These are phyloP conservation scores for Candida sp. DNA, from an alignment of 1,139 yeast genomes.

Conservation along the genomic window DNA sequence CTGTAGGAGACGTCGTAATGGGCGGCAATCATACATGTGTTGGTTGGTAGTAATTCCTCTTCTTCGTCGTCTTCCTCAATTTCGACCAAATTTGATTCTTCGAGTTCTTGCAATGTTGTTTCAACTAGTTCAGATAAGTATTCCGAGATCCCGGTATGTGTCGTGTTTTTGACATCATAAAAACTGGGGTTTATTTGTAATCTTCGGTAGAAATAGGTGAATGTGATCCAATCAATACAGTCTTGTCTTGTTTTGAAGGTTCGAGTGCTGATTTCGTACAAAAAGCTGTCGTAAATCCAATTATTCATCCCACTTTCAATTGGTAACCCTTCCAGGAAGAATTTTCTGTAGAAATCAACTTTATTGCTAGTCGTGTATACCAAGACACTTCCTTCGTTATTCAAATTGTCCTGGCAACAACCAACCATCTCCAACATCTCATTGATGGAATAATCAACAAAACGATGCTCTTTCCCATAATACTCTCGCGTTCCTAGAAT, in stretches of 20 bases:
- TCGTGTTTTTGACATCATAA: slow-evolving; percentile 68
- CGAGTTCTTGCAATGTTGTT: slow-evolving; percentile 61
- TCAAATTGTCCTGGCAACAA: slow-evolving; percentile 31
- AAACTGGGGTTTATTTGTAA: slow-evolving; percentile 82
- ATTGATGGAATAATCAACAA: slow-evolving; percentile 63
- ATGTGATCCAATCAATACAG: slow-evolving; percentile 88
- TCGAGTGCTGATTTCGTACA: slow-evolving; percentile 67
- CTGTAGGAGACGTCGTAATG: slow-evolving; percentile 62
- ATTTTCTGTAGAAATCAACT: slow-evolving; percentile 65
- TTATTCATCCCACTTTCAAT: slow-evolving; percentile 72
- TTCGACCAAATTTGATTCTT: slow-evolving; percentile 61
- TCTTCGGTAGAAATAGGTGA: slow-evolving; percentile 78
- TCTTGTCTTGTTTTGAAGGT: slow-evolving; percentile 74
- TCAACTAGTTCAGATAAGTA: slow-evolving; percentile 84
- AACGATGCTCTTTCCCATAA: slow-evolving; percentile 73
- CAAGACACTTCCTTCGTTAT: slow-evolving; percentile 33
- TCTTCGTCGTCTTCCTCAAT: slow-evolving; percentile 41
- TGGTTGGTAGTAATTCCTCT: slow-evolving; percentile 53
- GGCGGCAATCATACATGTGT: slow-evolving; percentile 73
- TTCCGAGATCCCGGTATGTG: slow-evolving; percentile 71
- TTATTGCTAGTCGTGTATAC: slow-evolving; percentile 57
- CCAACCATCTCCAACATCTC: slow-evolving; percentile 78
- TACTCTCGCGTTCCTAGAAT: slow-evolving; percentile 70
- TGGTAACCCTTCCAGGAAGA: slow-evolving; percentile 74
- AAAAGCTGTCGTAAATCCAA: slow-evolving; percentile 60